Percentiles rank a stretch among this genome's conserved stretches.
phyloP scores from a whole-genome alignment of 2,329 filamentous ascomycete genomes.

The Colletotrichum sp. region DNA sequence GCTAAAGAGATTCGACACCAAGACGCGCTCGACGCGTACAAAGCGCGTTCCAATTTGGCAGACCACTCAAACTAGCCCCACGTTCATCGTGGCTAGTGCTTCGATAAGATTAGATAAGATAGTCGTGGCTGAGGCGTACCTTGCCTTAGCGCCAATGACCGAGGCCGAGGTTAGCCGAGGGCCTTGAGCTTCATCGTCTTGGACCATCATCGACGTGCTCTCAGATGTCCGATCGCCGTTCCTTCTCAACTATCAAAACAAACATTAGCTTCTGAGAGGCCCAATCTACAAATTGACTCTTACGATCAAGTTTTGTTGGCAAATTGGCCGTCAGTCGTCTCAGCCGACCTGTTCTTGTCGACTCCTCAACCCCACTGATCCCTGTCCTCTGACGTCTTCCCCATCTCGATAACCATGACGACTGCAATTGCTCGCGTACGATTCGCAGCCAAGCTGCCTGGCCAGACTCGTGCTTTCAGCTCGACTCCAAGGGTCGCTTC shows the following conservation, averaged over 20 bases:
- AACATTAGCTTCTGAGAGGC: not conserved
- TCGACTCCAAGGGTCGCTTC: constrained; percentile 64
- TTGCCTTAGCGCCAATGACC: constrained; percentile 8
- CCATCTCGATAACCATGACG: constrained; percentile 8
- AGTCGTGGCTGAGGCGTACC: not conserved
- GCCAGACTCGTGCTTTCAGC: constrained; percentile 69
- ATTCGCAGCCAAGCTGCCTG: constrained; percentile 26
- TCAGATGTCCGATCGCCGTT: not conserved
- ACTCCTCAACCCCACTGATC: not conserved
- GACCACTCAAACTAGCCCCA: not conserved
- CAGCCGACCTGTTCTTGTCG: not conserved
- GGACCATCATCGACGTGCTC: constrained; percentile 1
- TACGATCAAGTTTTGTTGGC: not conserved
- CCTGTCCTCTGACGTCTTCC: constrained; percentile 12
- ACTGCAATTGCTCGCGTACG: constrained; percentile 17
- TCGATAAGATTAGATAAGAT: not conserved
- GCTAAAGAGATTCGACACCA: not conserved
- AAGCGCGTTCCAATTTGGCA: not conserved
- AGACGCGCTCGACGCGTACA: constrained; percentile 15
- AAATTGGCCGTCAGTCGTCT: not conserved
- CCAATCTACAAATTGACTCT: not conserved
- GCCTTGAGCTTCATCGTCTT: constrained; percentile 4
- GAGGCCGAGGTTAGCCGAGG: constrained; percentile 49
- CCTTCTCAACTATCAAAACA: not conserved
- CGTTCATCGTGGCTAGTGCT: not conserved